Conservation (phyloP, 202 grass and related monocot species). For the Thinopyrum obtusiflorum region DNA sequence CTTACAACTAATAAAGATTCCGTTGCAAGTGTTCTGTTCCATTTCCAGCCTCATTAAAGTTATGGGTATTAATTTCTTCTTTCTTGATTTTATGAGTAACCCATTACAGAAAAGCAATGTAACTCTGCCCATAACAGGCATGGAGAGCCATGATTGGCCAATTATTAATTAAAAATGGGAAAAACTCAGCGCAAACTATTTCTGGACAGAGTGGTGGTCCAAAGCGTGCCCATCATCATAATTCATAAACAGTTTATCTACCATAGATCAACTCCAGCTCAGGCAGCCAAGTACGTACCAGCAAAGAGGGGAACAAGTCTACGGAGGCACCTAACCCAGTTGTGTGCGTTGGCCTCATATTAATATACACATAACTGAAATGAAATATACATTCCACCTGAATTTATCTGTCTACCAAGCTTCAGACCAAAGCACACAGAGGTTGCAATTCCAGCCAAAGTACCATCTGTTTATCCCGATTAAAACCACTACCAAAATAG, state of each 20-base stretch:
- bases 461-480: neutral
- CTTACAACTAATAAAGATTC: neutral
- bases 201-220: constrained; percentile 12
- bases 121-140: neutral
- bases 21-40: neutral
- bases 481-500: neutral
- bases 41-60: neutral
- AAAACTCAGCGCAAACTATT: constrained; percentile 7
- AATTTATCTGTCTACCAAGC: neutral
- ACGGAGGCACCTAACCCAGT: neutral
- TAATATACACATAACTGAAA: neutral
- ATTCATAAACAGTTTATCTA: constrained; percentile 1
- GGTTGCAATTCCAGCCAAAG: neutral
- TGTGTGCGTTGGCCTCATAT: neutral
- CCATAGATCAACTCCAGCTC: constrained; percentile 16
- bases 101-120: constrained; percentile 21
- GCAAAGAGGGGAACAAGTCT: neutral
- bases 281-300: neutral
- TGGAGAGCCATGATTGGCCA: constrained; percentile 2
- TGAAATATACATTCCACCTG: neutral
- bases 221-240: constrained; percentile 16
- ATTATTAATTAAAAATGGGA: constrained; percentile 12
- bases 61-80: neutral
- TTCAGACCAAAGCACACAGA: neutral
- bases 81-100: constrained; percentile 18